Base-by-base conservation (phyloP, 2,329 filamentous ascomycete species). In the Aspergillus tanneri region DNA sequence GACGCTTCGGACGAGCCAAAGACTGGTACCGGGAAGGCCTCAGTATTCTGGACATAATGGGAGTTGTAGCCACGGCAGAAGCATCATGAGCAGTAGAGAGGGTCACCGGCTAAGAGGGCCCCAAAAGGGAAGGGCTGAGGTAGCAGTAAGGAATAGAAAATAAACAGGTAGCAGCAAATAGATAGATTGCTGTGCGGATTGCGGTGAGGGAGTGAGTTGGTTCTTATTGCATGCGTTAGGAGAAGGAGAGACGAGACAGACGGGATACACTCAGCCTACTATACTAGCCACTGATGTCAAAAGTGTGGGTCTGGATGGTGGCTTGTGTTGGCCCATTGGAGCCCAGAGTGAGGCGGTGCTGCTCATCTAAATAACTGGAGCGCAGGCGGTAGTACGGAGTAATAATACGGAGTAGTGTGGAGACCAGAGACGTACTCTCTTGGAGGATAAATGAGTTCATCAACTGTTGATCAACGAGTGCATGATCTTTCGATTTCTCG, bases 61-160 rank as follows among this genome's bases (percentile, higher is more conserved):
- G 32, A 25, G 43, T 51, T 40, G 43, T 46, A 28, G 52, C n/a
- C n/a, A n/a, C 54, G 44, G 59, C 14, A 16, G 30, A 16, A 19
- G 16, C 66, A 70, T 66, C 54, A 58, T 70, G 61, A 49, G 46
- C 49, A 47, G 28, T 46, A 32, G n/a, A 43, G 37, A 27, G 47
- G 9, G 18, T 10, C 2, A 3, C 30, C 35, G 25, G 11, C 39
- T n/a, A 27, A 18, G n/a, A 28, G 30, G 16, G 19, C 14, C 30
- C 30, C 12, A 24, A 6, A 24, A 25, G 19, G 35, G 21, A 2
- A 6, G 5, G 4, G 24, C 6, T 28, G 37, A 21, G 27, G 11
- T 11, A 23, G 28, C 10, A 18, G 36, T 12, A 30, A 41, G 19
- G 23, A 12, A 39, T 5, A 24, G 10, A 21, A 32, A 35, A 12